Conservation (phyloP, 495 filamentous ascomycete genomes). For the Sabuloglossum arenarium region DNA sequence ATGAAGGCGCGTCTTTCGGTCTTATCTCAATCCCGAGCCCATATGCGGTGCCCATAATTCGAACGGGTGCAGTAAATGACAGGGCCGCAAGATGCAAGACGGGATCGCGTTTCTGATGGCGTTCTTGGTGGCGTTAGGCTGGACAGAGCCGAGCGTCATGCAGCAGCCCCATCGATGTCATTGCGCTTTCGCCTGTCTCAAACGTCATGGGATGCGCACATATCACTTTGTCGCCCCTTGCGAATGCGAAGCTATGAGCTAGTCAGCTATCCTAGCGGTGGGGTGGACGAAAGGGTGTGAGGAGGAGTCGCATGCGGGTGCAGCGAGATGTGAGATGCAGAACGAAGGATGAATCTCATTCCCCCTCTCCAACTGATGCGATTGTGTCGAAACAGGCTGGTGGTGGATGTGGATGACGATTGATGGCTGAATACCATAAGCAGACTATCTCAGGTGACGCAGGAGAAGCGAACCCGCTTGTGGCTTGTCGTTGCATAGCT, state of each 20-base stretch:
- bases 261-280: background rate
- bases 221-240: background rate
- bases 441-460: background rate
- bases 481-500: background rate
- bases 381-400: too few relatives aligned
- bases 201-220: background rate
- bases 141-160: background rate
- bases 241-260: background rate
- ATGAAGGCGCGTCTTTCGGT: background rate
- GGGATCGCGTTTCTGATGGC: conserved; percentile 1
- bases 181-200: background rate
- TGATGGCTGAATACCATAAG: background rate
- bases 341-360: too few relatives aligned
- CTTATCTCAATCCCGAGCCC: background rate
- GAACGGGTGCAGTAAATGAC: background rate
- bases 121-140: background rate
- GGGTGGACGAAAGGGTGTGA: too few relatives aligned
- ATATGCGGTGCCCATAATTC: background rate
- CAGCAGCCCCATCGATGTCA: conserved; percentile 1
- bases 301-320: too few relatives aligned
- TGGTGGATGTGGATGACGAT: background rate
- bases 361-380: too few relatives aligned
- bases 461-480: background rate
- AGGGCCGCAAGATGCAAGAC: background rate
- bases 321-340: too few relatives aligned